phyloP scores from a whole-genome alignment of 805 yeast genomes.

The Saccharomycopsis capsularis region DNA sequence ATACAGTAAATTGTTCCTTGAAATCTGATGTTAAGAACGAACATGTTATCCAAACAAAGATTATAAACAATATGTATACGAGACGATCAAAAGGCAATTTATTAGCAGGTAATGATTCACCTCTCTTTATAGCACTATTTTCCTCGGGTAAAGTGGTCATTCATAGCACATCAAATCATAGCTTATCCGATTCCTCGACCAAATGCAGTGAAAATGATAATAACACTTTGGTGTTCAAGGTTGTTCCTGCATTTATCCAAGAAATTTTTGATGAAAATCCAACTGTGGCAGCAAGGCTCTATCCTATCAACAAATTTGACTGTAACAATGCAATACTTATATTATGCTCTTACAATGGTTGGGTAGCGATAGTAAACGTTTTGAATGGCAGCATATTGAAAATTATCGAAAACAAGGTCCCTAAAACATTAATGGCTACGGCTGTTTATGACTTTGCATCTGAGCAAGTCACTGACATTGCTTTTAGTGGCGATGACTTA shows the following conservation, averaged over 20 bases:
- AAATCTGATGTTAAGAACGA: background rate
- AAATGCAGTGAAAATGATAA: background rate
- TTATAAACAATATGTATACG: slow-evolving; percentile 10
- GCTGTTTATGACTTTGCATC: background rate
- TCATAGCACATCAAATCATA: slow-evolving; percentile 4
- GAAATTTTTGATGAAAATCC: background rate
- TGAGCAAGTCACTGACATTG: background rate
- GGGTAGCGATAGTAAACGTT: slow-evolving; percentile 19
- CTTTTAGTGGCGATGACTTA: background rate
- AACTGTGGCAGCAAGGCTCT: background rate
- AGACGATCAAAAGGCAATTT: background rate
- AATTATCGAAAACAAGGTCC: slow-evolving; percentile 14
- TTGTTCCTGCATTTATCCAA: slow-evolving; percentile 14
- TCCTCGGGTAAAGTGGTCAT: slow-evolving; percentile 19
- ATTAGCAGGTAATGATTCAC: slow-evolving; percentile 16
- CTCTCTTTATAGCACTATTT: slow-evolving; percentile 10
- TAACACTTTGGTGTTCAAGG: slow-evolving; percentile 6
- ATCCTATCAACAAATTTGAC: slow-evolving; percentile 18
- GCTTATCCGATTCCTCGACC: background rate
- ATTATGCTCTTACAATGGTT: slow-evolving; percentile 18
- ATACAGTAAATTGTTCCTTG: background rate
- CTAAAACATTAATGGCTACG: slow-evolving; percentile 1
- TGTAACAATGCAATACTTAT: slow-evolving; percentile 11
- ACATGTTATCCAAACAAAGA: slow-evolving; percentile 11
- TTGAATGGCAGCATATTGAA: slow-evolving; percentile 20